A percentile compares a stretch with the other conserved stretches of the same genome.
Evolutionary conservation across 352 stramenopile species (phyloP).

Genomic region (Phytophthora europaea): DNA sequence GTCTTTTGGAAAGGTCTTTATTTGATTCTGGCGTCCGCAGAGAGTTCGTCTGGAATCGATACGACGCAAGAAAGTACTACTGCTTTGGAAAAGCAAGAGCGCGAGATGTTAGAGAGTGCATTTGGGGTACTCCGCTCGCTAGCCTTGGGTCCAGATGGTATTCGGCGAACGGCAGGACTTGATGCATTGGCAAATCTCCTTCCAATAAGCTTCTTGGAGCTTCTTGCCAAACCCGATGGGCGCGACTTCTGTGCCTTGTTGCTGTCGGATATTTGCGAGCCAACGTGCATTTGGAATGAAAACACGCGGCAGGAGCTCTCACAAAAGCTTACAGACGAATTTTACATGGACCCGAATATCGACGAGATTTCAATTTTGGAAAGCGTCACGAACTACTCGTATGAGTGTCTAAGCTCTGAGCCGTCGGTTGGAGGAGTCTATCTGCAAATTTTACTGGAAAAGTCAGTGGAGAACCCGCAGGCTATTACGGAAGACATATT

Average conservation of each 20-base stretch:
- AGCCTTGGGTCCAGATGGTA: conserved; percentile 62
- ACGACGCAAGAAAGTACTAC: conserved; percentile 45
- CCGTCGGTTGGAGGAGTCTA: conserved; percentile 80
- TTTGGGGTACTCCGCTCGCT: conserved; percentile 74
- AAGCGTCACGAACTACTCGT: conserved; percentile 79
- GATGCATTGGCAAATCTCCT: conserved; percentile 77
- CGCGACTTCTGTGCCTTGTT: conserved; percentile 81
- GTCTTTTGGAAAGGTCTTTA: conserved; percentile 87
- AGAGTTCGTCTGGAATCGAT: conserved; percentile 58
- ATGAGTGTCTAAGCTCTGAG: conserved; percentile 80
- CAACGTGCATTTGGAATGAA: conserved; percentile 84
- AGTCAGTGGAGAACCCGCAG: conserved; percentile 57
- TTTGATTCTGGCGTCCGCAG: conserved; percentile 75
- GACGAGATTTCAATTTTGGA: conserved; percentile 78
- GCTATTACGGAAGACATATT: conserved; percentile 63
- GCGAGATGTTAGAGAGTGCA: conserved; percentile 78
- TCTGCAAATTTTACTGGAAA: conserved; percentile 73
- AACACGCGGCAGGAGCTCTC: conserved; percentile 71
- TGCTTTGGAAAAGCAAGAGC: conserved; percentile 69
- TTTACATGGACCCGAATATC: conserved; percentile 62
- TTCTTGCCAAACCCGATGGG: conserved; percentile 71
- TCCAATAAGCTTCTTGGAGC: conserved; percentile 79
- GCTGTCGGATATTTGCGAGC: conserved; percentile 77
- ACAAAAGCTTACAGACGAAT: conserved; percentile 72
- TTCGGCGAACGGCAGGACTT: conserved; percentile 60